phyloP scores from a whole-genome alignment of 1,284 basidiomycete genomes.

The Apiotrichum akiyoshidainum region DNA sequence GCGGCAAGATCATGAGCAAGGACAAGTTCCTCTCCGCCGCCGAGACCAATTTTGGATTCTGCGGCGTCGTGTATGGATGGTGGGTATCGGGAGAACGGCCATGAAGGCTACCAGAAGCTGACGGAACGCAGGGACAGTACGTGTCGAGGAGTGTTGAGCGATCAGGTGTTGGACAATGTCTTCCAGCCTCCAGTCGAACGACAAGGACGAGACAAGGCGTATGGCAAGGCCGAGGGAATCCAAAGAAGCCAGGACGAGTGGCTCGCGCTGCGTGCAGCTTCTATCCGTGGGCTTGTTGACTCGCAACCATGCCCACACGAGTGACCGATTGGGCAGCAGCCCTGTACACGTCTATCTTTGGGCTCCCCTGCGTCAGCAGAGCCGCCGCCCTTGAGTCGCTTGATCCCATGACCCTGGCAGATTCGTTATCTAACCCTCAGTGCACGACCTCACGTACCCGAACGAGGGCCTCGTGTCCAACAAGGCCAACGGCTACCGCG shows the following conservation, averaged over 20 bases:
- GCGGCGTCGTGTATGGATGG: slow-evolving; percentile 79
- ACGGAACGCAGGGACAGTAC: too few relatives aligned
- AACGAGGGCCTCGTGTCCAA: slow-evolving; percentile 86
- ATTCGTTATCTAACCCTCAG: slow-evolving; percentile 19
- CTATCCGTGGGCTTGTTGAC: too few relatives aligned
- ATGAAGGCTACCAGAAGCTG: too few relatives aligned
- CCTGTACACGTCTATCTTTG: not conserved
- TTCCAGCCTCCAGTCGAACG: too few relatives aligned
- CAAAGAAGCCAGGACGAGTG: too few relatives aligned
- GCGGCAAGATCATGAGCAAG: slow-evolving; percentile 93
- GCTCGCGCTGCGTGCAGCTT: too few relatives aligned
- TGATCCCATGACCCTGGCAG: not conserved
- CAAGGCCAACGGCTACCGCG: slow-evolving; percentile 82
- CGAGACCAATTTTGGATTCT: slow-evolving; percentile 83
- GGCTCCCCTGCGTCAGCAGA: too few relatives aligned
- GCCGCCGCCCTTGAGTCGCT: not conserved
- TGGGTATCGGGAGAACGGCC: too few relatives aligned
- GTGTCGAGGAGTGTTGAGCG: not conserved
- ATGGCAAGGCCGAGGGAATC: too few relatives aligned
- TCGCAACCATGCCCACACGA: too few relatives aligned
- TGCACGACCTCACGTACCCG: slow-evolving; percentile 75
- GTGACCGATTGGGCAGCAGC: too few relatives aligned
- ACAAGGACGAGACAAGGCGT: too few relatives aligned
- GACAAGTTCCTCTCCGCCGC: slow-evolving; percentile 84
- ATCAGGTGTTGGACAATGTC: not conserved